Base-by-base conservation (phyloP, 108 stramenopile species). In the Cyclotella baltica region DNA sequence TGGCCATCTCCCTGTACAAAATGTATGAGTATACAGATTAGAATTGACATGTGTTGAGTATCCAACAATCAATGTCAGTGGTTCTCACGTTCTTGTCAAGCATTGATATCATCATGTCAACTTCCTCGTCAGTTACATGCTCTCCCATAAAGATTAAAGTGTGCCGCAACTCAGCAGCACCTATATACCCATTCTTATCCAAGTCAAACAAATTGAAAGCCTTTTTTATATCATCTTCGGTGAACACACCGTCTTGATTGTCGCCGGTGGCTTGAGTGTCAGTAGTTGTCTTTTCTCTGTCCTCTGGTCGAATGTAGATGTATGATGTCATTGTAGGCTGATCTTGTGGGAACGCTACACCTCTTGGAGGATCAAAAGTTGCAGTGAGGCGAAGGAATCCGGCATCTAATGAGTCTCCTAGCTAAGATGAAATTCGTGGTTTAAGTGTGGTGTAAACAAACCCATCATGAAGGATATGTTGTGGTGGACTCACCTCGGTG, bases 71-170 rank as follows among this genome's bases (percentile, higher is more conserved):
- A 15, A 10, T 6, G 30, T 31, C 27, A 18, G 10, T 16, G 11
- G 8, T 29, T 20, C 65, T 50, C 19, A 67, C 65, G 50, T 94
- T 92, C 28, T 19, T 27, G 67, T 96, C 93, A 19, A 94, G 81
- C 88, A 96, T 91, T 31, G 76, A 40, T 15, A 96, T 93, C 95
- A 96, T 96, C 86, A 92, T 88, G 64, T 93, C 92, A 9, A 93
- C 83, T 65, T 93, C 92, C 77, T 91, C 92, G 50, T 90, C 91
- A 11, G 95, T 90, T 52, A 96, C 92, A 29, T 91, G 87, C 72
- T 96, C 93, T 37, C 95, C 95, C 93, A 94, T 94, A 70, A 92
- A 92, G 18, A 92, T 70, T 19, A 96, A 77, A 8, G 89, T 76
- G 55, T 96, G 95, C 2, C 91, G 62, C n/a, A 96, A 80, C 57